Conservation (phyloP, 352 stramenopile genomes). For the Globisporangium splendens region DNA sequence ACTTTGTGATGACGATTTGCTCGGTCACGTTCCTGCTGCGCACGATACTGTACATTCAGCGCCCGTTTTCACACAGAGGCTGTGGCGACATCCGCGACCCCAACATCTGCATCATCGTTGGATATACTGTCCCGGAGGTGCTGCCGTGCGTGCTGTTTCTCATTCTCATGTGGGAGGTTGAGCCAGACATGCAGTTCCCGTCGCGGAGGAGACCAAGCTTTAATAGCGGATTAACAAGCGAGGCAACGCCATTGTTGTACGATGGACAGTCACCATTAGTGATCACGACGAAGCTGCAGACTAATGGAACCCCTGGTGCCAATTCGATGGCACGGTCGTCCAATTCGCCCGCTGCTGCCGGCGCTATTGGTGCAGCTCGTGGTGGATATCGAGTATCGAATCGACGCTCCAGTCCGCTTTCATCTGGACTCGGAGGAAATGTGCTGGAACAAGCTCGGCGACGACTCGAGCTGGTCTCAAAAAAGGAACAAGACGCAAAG, state of each 20-base stretch:
- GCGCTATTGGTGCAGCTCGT: constrained; percentile 4
- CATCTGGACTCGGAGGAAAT: constrained; percentile 45
- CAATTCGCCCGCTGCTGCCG: constrained; percentile 4
- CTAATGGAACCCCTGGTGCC: constrained; percentile 5
- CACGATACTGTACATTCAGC: constrained; percentile 79
- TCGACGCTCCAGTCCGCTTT: constrained; percentile 57
- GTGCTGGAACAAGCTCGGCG: constrained; percentile 40
- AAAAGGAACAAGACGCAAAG: background rate
- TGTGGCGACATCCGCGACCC: constrained; percentile 60
- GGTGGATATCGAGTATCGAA: constrained; percentile 20
- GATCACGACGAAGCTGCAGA: constrained; percentile 19
- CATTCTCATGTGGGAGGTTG: constrained; percentile 84
- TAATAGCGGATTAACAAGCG: constrained; percentile 11
- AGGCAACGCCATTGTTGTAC: constrained; percentile 17
- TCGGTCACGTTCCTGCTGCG: constrained; percentile 62
- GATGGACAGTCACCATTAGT: constrained; percentile 36
- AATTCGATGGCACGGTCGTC: constrained; percentile 1
- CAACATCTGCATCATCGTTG: constrained; percentile 66
- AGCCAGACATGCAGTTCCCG: constrained; percentile 65
- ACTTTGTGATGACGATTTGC: constrained; percentile 67
- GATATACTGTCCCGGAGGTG: constrained; percentile 69
- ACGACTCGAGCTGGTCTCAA: constrained; percentile 12
- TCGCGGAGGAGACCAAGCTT: constrained; percentile 49
- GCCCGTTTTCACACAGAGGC: constrained; percentile 68
- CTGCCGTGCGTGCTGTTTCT: constrained; percentile 75